Evolutionary conservation across 257 asterid genomes (phyloP).

Genomic region (Scutellaria minor): DNA sequence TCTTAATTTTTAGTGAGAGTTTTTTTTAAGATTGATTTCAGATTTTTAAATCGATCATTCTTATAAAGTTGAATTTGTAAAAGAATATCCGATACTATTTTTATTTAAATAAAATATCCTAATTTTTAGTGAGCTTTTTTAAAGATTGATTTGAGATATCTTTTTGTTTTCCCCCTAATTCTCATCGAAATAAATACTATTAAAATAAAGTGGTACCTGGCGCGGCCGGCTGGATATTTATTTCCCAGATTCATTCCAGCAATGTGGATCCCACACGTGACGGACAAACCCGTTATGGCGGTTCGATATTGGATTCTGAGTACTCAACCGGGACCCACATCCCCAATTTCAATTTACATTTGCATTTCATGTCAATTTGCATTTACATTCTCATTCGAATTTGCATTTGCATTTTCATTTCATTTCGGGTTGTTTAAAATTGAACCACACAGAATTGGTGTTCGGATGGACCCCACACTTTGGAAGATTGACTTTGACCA

Average conservation of each 20-base stretch:
- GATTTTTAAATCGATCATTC: too few relatives aligned
- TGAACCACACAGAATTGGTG: slow-evolving; percentile 64
- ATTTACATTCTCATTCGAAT: not conserved
- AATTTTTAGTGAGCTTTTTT: too few relatives aligned
- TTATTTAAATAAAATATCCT: too few relatives aligned
- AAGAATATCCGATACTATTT: too few relatives aligned
- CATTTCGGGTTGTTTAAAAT: slow-evolving; percentile 29
- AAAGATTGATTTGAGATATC: too few relatives aligned
- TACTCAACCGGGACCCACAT: slow-evolving; percentile 34
- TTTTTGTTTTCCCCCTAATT: not conserved
- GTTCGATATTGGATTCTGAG: slow-evolving; percentile 38
- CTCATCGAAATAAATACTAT: not conserved
- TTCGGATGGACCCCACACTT: slow-evolving; percentile 51
- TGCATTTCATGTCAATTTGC: slow-evolving; percentile 24
- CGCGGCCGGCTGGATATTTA: slow-evolving; percentile 39
- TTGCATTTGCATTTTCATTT: slow-evolving; percentile 21
- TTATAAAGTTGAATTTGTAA: too few relatives aligned
- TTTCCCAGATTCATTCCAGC: slow-evolving; percentile 33
- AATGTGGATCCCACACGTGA: slow-evolving; percentile 48
- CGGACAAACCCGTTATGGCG: slow-evolving; percentile 43
- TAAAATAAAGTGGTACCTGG: slow-evolving; percentile 3
- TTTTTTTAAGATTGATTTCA: too few relatives aligned
- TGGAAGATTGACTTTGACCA: slow-evolving; percentile 73
- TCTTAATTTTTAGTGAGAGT: too few relatives aligned
- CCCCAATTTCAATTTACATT: slow-evolving; percentile 4